Percentiles rank a stretch among this genome's conserved stretches.
phyloP scores from a whole-genome alignment of 805 yeast genomes.

The Metschnikowia bowlesiae region DNA sequence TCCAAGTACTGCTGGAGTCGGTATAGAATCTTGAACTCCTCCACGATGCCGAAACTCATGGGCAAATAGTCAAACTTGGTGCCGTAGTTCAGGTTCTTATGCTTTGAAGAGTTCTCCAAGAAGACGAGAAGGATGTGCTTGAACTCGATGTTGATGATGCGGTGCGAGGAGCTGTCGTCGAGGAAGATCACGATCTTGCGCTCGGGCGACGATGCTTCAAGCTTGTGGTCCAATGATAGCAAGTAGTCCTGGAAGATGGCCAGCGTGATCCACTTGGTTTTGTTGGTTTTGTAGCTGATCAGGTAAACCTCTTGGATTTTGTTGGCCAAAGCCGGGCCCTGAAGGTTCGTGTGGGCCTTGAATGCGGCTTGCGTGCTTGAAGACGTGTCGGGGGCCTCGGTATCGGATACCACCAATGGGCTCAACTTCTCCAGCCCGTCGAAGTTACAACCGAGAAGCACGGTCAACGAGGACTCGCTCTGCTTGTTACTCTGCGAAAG shows the following conservation, averaged over 20 bases:
- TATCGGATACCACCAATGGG: slow-evolving; percentile 58
- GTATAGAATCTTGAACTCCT: slow-evolving; percentile 56
- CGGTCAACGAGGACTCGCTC: slow-evolving; percentile 44
- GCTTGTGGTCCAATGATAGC: slow-evolving; percentile 54
- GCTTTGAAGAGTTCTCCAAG: slow-evolving; percentile 36
- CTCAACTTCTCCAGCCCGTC: slow-evolving; percentile 61
- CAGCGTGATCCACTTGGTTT: slow-evolving; percentile 60
- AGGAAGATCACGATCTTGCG: slow-evolving; percentile 52
- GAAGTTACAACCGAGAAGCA: slow-evolving; percentile 58
- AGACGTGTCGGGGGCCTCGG: slow-evolving; percentile 41
- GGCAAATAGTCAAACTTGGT: slow-evolving; percentile 53
- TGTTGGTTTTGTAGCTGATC: slow-evolving; percentile 54
- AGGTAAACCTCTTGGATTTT: slow-evolving; percentile 50
- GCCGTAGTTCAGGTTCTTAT: slow-evolving; percentile 33
- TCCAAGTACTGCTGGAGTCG: slow-evolving; percentile 54
- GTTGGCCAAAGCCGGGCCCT: slow-evolving; percentile 18
- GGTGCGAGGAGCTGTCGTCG: slow-evolving; percentile 61
- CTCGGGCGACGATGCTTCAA: slow-evolving; percentile 37
- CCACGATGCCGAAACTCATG: slow-evolving; percentile 59
- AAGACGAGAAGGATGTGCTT: slow-evolving; percentile 32
- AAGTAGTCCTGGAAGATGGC: slow-evolving; percentile 61
- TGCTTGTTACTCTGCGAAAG: slow-evolving; percentile 33
- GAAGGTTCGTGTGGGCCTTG: slow-evolving; percentile 9
- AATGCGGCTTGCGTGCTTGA: slow-evolving; percentile 23
- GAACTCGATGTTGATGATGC: slow-evolving; percentile 43